Conservation (phyloP, 345 rosid genomes). For the Eucalyptus albens region DNA sequence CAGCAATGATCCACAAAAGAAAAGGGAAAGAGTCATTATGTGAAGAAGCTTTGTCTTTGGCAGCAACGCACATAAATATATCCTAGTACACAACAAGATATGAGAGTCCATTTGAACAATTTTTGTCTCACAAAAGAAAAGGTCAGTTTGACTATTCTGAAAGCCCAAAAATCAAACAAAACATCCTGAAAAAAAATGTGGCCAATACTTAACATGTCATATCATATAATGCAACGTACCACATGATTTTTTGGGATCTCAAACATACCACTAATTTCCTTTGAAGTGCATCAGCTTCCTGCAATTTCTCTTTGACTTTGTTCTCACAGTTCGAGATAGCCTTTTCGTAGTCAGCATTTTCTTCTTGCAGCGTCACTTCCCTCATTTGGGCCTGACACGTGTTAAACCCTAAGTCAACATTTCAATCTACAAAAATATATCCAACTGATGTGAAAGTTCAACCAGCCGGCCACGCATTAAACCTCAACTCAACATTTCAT, state of each 20-base stretch:
- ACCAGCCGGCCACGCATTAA: neutral
- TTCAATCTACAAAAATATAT: neutral
- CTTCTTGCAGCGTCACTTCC: slow-evolving; percentile 60
- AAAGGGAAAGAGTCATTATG: neutral
- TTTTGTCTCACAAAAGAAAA: neutral
- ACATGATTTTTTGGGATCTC: neutral
- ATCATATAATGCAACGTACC: neutral
- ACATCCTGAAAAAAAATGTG: neutral
- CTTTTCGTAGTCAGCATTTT: slow-evolving; percentile 65
- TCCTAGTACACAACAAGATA: neutral
- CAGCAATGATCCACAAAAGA: neutral
- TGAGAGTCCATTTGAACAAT: neutral
- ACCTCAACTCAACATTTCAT: neutral
- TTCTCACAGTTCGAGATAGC: slow-evolving; percentile 68
- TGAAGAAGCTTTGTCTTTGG: neutral
- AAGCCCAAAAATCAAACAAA: neutral
- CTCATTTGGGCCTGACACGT: slow-evolving; percentile 31
- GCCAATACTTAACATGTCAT: neutral
- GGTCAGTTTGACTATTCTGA: neutral
- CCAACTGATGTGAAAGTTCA: neutral
- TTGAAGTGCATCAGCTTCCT: slow-evolving; percentile 48
- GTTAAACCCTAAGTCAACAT: neutral
- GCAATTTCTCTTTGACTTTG: slow-evolving; percentile 54
- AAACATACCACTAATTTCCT: slow-evolving; percentile 50
- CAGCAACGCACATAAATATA: neutral